A percentile compares a stretch with the other conserved stretches of the same genome.
These are phyloP conservation scores for Diplodia mutila DNA, from an alignment of 2,329 filamentous ascomycete species.

Conservation along the genomic window DNA sequence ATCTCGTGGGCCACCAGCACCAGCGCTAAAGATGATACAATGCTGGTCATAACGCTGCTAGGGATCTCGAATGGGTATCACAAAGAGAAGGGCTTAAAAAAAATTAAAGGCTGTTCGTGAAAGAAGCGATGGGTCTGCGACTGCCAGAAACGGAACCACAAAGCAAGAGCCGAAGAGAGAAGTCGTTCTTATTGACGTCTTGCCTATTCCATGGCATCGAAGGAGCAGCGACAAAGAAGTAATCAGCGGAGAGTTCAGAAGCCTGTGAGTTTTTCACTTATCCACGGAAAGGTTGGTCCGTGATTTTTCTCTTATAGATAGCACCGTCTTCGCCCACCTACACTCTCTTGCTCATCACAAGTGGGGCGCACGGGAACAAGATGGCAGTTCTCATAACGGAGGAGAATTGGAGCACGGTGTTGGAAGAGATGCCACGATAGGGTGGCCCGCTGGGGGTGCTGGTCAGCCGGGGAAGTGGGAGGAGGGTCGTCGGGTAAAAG, in stretches of 20 bases:
- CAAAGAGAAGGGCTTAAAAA: not conserved
- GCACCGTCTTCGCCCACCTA: not conserved
- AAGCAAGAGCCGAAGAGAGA: not conserved
- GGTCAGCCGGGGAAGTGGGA: not conserved
- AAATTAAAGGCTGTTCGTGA: not conserved
- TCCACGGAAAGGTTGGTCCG: not conserved
- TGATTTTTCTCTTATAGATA: not conserved
- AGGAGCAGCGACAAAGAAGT: not conserved
- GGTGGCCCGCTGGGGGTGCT: not conserved
- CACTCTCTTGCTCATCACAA: not conserved
- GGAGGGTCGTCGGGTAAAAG: not conserved
- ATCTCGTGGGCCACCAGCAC: not conserved
- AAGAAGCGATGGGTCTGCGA: not conserved
- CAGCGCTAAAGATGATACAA: constrained; percentile 5
- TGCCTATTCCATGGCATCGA: not conserved
- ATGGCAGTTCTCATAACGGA: not conserved
- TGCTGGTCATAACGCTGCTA: not conserved
- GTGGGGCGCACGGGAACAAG: constrained; percentile 7
- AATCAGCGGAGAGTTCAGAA: not conserved
- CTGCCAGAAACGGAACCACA: not conserved
- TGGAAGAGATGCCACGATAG: constrained; percentile 13
- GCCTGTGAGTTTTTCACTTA: not conserved
- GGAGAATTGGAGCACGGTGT: constrained; percentile 3
- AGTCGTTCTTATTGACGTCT: not conserved
- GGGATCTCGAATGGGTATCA: not conserved